Conservation (phyloP, 306 rosid genomes). For the Cucumis cinereus region DNA sequence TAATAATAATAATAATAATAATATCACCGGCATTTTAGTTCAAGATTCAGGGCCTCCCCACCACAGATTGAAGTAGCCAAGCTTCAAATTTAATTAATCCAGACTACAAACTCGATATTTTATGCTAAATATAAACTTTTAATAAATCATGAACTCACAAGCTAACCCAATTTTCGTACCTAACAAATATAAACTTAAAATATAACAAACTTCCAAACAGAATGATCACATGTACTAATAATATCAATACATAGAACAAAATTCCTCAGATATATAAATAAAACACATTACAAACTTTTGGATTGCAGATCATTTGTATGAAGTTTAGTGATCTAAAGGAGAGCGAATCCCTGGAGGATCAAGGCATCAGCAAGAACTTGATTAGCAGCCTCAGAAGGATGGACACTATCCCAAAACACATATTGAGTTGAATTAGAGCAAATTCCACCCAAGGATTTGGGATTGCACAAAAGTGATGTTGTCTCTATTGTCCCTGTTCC, state of each 20-base stretch:
- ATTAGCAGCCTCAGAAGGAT: conserved; percentile 87
- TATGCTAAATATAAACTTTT: background rate
- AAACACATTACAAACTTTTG: background rate
- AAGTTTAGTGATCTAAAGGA: conserved; percentile 29
- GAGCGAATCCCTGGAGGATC: conserved; percentile 51
- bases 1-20: too few relatives aligned
- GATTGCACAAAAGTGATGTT: conserved; percentile 66
- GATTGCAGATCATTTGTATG: background rate
- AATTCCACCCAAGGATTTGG: conserved; percentile 70
- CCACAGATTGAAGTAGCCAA: background rate
- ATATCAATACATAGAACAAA: background rate
- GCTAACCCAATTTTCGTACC: background rate
- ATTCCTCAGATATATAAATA: background rate
- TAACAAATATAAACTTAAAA: background rate
- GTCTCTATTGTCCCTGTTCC: conserved; percentile 77
- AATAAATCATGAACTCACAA: background rate
- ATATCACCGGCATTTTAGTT: background rate
- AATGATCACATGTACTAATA: background rate
- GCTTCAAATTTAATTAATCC: background rate
- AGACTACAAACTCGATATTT: background rate
- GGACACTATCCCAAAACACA: conserved; percentile 94
- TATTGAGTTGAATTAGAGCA: conserved; percentile 79
- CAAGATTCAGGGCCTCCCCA: background rate
- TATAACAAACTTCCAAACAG: background rate
- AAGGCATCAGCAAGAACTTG: conserved; percentile 74